Conservation (phyloP, 2,329 filamentous ascomycete genomes). For the Fusarium decemcellulare region DNA sequence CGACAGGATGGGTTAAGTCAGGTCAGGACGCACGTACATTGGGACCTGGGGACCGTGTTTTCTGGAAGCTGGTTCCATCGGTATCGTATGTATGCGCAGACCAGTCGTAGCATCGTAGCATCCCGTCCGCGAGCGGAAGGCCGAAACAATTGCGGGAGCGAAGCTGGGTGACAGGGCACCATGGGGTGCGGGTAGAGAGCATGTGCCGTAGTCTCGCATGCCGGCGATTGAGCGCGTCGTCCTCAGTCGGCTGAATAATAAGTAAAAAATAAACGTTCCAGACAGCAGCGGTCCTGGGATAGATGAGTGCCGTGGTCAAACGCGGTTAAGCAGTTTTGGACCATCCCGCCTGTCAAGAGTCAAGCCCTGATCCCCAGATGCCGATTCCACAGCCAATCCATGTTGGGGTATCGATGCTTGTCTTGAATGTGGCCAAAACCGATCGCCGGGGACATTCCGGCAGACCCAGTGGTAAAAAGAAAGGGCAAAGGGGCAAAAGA, state of each 20-base stretch:
- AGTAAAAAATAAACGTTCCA: constrained; percentile 12
- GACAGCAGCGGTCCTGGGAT: constrained; percentile 30
- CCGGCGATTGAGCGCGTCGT: constrained; percentile 9
- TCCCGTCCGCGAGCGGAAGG: not conserved
- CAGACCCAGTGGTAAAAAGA: constrained; percentile 13
- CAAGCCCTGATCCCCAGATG: constrained; percentile 28
- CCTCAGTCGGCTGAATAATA: constrained; percentile 24
- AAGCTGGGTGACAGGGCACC: not conserved
- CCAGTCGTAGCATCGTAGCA: constrained; percentile 14
- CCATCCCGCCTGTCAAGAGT: constrained; percentile 29
- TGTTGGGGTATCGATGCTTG: constrained; percentile 25
- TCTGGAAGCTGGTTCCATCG: constrained; percentile 7
- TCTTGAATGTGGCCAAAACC: constrained; percentile 30
- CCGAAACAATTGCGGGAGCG: constrained; percentile 1
- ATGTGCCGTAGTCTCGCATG: not conserved
- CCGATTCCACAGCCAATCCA: constrained; percentile 29
- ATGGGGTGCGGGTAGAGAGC: constrained; percentile 6
- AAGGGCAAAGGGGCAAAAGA: constrained; percentile 24
- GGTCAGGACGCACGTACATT: constrained; percentile 22
- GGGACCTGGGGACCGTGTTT: constrained; percentile 1
- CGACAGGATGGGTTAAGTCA: constrained; percentile 28
- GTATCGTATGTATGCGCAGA: not conserved
- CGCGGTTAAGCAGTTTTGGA: constrained; percentile 35
- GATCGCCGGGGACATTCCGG: constrained; percentile 27
- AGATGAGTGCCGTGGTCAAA: constrained; percentile 33